phyloP scores from a whole-genome alignment of 371 early-diverging fungal species.

The Conidiobolus incongruus region DNA sequence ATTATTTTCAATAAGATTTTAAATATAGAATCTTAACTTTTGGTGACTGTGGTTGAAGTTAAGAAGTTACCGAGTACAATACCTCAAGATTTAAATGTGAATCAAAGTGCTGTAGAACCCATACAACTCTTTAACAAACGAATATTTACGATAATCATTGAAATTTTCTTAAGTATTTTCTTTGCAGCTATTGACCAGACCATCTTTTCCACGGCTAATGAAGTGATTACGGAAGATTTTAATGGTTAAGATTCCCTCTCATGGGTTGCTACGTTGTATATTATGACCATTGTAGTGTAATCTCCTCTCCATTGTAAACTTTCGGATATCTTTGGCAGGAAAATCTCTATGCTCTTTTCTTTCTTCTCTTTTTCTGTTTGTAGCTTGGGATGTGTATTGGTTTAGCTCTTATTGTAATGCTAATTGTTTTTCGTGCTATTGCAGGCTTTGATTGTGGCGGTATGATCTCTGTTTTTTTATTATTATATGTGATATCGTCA shows the following conservation, averaged over 20 bases:
- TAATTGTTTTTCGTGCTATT: slow-evolving; percentile 33
- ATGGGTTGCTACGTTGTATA: slow-evolving; percentile 21
- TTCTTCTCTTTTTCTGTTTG: slow-evolving; percentile 20
- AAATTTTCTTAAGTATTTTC: too few species aligned
- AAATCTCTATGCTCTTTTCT: slow-evolving; percentile 18
- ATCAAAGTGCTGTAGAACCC: too few species aligned
- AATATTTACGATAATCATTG: too few species aligned
- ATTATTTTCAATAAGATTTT: too few species aligned
- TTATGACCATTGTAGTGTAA: slow-evolving; percentile 21
- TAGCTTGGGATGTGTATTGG: slow-evolving; percentile 23
- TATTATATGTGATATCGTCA: slow-evolving; percentile 26
- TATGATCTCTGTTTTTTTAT: slow-evolving; percentile 35
- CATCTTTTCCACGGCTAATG: too few species aligned
- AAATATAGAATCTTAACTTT: too few species aligned
- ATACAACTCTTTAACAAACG: too few species aligned
- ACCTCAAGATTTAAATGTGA: too few species aligned
- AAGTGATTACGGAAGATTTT: slow-evolving; percentile 30
- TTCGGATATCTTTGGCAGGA: slow-evolving; percentile 44
- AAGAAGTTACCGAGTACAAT: too few species aligned
- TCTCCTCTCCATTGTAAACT: slow-evolving; percentile 31
- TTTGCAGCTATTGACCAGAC: too few species aligned
- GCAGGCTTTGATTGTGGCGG: slow-evolving; percentile 52
- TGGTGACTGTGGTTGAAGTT: too few species aligned
- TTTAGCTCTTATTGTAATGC: slow-evolving; percentile 24
- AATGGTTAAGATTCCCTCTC: slow-evolving; percentile 4